Evolutionary conservation across 2,329 filamentous ascomycete genomes (phyloP), one percentile per base, ranked within the genome.

Genomic region (Orbilia oligospora): DNA sequence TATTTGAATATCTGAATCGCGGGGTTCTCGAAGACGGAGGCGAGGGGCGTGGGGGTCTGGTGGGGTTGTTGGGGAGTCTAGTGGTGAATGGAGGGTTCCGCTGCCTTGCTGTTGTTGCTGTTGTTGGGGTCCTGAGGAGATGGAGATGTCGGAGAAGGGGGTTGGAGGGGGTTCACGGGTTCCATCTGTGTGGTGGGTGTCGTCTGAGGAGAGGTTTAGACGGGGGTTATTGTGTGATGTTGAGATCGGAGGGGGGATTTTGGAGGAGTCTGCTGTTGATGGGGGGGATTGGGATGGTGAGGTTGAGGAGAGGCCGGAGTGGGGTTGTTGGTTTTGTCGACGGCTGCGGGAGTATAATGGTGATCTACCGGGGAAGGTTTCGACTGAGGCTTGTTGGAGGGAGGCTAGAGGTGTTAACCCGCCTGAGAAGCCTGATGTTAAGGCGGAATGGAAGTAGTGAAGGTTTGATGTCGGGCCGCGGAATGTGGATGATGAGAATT

Each of bases 1-100:
- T 61, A 97, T 92, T 84, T 99, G 96, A 67, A 97, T 88, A 83
- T 99, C 96, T 80, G 97, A 93, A 1, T 92, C 89, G 27, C 91
- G 89, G 3, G 90, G 91, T 83, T 97, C 93, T 24, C 90, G 89
- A 83, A 91, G 89, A 70, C 87, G 86, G 56, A 88, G 86, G 33
- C 86, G 86, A 22, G 87, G 85, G 65, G 85, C 68, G 14, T 75
- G 70, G 6, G 53, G 68, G 4, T 79, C 71, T 55, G 70, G 65
- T 27, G 76, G 70, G 16, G 76, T 71, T 20, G 76, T 67, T 1
- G 70, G 71, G 10, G 64, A 75, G 49, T 70, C 70, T n/a, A 75
- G 55, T 10, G 70, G 76, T 5, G 76, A 78, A 22, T 65, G 72
- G 18, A 33, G 71, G 48, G 16, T 63, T 76, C 18, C 46, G n/a